Evolutionary conservation across 768 basidiomycete genomes (phyloP).

Genomic region (Suillus fuscotomentosus): DNA sequence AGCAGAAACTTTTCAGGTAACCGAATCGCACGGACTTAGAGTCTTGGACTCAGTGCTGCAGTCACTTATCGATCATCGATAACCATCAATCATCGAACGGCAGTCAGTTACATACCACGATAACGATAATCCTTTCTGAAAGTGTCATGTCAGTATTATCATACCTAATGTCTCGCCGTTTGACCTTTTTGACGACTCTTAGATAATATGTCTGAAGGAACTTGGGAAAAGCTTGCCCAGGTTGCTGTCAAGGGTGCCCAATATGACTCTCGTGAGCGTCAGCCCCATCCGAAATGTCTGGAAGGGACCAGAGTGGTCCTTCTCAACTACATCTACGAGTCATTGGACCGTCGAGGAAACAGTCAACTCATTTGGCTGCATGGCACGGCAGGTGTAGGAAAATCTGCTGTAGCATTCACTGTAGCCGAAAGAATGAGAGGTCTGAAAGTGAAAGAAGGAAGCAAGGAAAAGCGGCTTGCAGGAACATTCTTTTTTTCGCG

Average conservation of each 20-base stretch:
- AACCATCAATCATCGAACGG: no score
- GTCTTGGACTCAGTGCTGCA: no score
- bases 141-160: background rate
- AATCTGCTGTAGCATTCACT: background rate
- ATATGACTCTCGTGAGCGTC: background rate
- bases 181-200: background rate
- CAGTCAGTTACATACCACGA: no score
- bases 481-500: background rate
- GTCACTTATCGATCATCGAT: no score
- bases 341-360: background rate
- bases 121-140: no score
- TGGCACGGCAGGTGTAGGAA: background rate
- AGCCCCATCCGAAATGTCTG: background rate
- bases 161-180: background rate
- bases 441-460: background rate
- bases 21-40: no score
- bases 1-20: no score
- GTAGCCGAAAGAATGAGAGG: background rate
- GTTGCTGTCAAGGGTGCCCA: background rate
- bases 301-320: background rate
- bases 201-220: background rate
- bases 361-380: background rate
- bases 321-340: background rate
- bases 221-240: background rate
- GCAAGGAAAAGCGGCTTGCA: background rate